Evolutionary conservation across 352 stramenopile species (phyloP).

Genomic region (Globisporangium solare): DNA sequence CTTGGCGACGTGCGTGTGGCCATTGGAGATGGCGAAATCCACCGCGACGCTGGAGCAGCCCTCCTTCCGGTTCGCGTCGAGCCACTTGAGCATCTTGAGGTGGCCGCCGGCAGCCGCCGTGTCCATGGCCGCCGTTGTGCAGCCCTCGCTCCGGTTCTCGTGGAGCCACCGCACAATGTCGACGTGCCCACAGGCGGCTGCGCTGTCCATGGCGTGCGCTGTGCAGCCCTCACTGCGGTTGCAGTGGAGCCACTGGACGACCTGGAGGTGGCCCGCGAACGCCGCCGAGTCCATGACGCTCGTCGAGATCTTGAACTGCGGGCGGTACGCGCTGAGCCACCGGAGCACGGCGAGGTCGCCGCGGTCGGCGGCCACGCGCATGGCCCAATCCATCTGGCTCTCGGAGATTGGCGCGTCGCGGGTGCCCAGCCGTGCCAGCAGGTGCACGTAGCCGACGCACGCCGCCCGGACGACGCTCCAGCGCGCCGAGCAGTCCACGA

Average conservation of each 20-base stretch:
- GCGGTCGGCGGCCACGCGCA: constrained; percentile 40
- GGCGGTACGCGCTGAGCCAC: constrained; percentile 33
- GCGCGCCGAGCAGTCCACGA: constrained; percentile 5
- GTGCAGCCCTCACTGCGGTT: constrained; percentile 56
- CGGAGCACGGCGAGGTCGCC: constrained; percentile 29
- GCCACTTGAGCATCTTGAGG: constrained; percentile 47
- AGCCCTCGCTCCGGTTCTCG: constrained; percentile 44
- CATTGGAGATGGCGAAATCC: constrained; percentile 14
- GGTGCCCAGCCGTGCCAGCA: constrained; percentile 3
- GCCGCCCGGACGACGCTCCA: constrained; percentile 7
- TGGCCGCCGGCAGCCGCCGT: constrained; percentile 46
- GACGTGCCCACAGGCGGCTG: constrained; percentile 48
- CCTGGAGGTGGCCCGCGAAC: constrained; percentile 41
- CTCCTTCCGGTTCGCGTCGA: constrained; percentile 49
- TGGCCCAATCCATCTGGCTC: constrained; percentile 13
- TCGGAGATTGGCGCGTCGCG: constrained; percentile 6
- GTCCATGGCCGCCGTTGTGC: constrained; percentile 58
- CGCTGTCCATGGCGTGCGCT: constrained; percentile 53
- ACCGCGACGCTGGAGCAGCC: constrained; percentile 30
- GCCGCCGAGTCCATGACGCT: constrained; percentile 66
- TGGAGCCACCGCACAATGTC: constrained; percentile 57
- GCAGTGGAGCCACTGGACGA: constrained; percentile 58
- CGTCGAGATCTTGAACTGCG: constrained; percentile 27
- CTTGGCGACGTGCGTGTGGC: background rate
- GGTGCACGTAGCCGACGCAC: constrained; percentile 10